Evolutionary conservation across 2,329 filamentous ascomycete species (phyloP).

Genomic region (Fusarium kyushuense): DNA sequence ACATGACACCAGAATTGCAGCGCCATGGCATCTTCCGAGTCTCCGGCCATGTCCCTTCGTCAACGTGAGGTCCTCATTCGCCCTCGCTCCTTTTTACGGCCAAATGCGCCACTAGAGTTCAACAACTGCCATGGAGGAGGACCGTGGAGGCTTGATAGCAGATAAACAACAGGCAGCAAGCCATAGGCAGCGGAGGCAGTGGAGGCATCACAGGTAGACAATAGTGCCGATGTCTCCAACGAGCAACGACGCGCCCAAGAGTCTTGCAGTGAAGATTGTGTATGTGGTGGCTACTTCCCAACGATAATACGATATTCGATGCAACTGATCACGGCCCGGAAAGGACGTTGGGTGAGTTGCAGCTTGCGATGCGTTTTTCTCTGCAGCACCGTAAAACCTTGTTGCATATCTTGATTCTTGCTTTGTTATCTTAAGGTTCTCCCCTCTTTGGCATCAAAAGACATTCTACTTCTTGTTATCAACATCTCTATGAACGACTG

Average conservation of each 20-base stretch:
- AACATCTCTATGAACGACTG: background rate
- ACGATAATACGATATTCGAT: slow-evolving; percentile 17
- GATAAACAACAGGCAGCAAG: background rate
- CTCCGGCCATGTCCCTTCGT: background rate
- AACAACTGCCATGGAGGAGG: background rate
- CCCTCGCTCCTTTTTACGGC: slow-evolving; percentile 36
- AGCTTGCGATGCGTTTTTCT: background rate
- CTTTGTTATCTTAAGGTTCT: background rate
- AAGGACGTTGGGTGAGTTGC: slow-evolving; percentile 21
- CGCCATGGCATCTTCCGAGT: slow-evolving; percentile 4
- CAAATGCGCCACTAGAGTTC: slow-evolving; percentile 31
- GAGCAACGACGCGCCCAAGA: background rate
- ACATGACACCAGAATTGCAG: slow-evolving; percentile 1
- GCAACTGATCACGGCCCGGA: slow-evolving; percentile 16
- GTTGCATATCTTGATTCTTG: background rate
- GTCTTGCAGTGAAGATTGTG: background rate
- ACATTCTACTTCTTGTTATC: background rate
- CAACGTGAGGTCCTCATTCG: slow-evolving; percentile 21
- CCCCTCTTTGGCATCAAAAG: background rate
- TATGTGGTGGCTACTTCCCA: slow-evolving; percentile 31
- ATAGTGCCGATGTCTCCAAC: slow-evolving; percentile 16
- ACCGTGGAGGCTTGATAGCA: background rate
- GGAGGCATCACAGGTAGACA: slow-evolving; percentile 1
- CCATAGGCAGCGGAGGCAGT: slow-evolving; percentile 3
- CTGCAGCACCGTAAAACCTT: slow-evolving; percentile 11